Evolutionary conservation across 495 filamentous ascomycete genomes (phyloP).

Genomic region (Neurospora sp.): DNA sequence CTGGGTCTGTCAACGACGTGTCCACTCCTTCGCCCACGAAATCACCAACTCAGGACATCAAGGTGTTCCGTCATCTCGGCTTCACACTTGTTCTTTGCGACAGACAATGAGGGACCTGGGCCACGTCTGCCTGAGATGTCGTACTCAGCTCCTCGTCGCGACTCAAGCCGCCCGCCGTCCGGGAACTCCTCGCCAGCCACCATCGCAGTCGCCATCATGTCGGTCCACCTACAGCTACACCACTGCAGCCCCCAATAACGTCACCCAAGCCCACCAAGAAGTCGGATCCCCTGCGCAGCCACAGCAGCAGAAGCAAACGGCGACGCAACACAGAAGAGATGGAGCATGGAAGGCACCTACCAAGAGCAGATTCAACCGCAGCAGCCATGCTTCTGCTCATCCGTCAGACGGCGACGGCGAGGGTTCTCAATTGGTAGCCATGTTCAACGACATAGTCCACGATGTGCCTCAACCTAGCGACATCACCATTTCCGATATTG

Average conservation of each 20-base stretch:
- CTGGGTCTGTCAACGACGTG: not conserved
- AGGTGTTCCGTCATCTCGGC: not conserved
- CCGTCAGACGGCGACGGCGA: not conserved
- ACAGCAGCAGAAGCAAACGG: not conserved
- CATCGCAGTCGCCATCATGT: not conserved
- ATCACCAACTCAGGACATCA: not conserved
- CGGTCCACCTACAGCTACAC: not conserved
- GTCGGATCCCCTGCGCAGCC: not conserved
- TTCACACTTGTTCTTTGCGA: not conserved
- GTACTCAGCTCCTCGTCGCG: slow-evolving; percentile 7
- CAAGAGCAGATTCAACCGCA: not conserved
- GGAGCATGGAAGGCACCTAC: not conserved
- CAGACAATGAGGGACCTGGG: slow-evolving; percentile 18
- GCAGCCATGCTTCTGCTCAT: slow-evolving; percentile 1
- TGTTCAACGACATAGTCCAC: slow-evolving; percentile 16
- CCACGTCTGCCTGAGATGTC: slow-evolving; percentile 21
- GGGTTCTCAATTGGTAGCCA: slow-evolving; percentile 3
- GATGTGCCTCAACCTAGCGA: not conserved
- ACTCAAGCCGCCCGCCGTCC: not conserved
- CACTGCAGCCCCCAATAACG: slow-evolving; percentile 3
- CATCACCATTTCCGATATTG: not conserved
- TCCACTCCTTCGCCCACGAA: not conserved
- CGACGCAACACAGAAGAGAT: not conserved
- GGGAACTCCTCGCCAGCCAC: not conserved
- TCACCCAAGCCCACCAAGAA: not conserved